Base-by-base conservation (phyloP, 768 basidiomycete genomes). In the Amanita fuliginea region DNA sequence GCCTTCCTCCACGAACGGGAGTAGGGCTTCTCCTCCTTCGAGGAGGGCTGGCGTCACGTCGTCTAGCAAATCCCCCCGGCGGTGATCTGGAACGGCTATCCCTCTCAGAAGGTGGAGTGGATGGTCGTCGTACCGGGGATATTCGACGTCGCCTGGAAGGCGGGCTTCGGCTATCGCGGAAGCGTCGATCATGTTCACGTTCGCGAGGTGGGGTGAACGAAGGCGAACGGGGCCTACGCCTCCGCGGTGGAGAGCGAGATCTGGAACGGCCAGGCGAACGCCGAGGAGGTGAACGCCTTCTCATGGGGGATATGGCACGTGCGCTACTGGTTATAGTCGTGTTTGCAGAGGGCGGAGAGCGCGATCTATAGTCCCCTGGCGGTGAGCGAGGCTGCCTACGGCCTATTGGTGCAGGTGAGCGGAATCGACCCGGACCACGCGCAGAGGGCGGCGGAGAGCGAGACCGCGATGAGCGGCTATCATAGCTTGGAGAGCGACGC, bases 111-210 rank as follows among this genome's bases (percentile, higher is more conserved):
- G 64, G 66, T 2, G 43, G 60, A 5, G 67, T 66, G 10, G 55
- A 62, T 8, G 67, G 64, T 19, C 60, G 49, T 22, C 32, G 57
- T 21, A 58, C 51, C 22, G 68, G 67, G 22, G 72, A 72, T 8
- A 72, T 53, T 35, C 72, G 67, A 22, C 73, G 70, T 24, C 71
- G 64, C 6, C 76, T 69, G 18, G 68, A 56, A 32, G 73, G 78
- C 0, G 80, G 83, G 58, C 78, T 81, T 41, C 78, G 76, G 53
- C 76, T 79, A 54, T 71, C 71, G 42, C 68, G 58, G 46, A 59
- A 51, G 46, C 56, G 49, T 32, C 64, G 42, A 26, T 65, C 63
- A 34, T 70, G 68, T 40, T 61, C 61, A 26, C 60, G 56, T 26
- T 67, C 64, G 35, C 67, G 67, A 6, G 77, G 78, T 1, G 79